Evolutionary conservation across 2,329 filamentous ascomycete species (phyloP), one percentile per base, ranked within the genome.

Genomic region (Phialemonium atrogriseum): DNA sequence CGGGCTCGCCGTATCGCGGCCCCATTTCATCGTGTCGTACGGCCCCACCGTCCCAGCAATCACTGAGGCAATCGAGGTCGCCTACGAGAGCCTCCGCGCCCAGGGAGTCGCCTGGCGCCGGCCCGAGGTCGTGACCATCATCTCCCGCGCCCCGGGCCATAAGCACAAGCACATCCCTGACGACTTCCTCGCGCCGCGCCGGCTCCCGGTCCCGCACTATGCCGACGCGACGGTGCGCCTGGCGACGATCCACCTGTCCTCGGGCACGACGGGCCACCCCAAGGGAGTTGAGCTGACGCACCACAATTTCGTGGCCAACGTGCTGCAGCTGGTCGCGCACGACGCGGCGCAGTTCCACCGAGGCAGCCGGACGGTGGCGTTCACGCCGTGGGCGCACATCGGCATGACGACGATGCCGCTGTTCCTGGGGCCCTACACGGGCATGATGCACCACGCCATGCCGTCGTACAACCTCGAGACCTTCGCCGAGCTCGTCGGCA

Each of bases 381-480:
- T 59, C 42, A 64, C 60, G 2, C 60, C 60, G 3, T 64, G 58
- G 51, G 55, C 57, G 5, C 59, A 64, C 36, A 63, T 64, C 30
- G 60, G 48, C 33, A 62, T 56, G 46, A 63, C 60, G 6, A 64
- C 60, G 10, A 46, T 62, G 25, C 60, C 60, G 2, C 44, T 64
- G 8, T 64, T 65, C 46, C 48, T 64, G 2, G 58, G 58, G 0
- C 59, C 60, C 0, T 63, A 56, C 40, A 56, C 56, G 8, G 60
- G 62, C 6, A 62, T 63, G 51, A 46, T 59, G 35, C 60, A 64
- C 36, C 60, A 63, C 31, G 58, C 58, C 4, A 61, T 62, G 58
- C 59, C 59, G 4, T 42, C 47, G 2, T 62, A 56, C 42, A 47
- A 52, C 31, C 42, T 59, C 4, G 55, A 60, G 5, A 38, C 42